A percentile compares a stretch with the other conserved stretches of the same genome.
Evolutionary conservation across 176 grass and related monocot genomes (phyloP).

Genomic region (Alopecurus myosuroides): DNA sequence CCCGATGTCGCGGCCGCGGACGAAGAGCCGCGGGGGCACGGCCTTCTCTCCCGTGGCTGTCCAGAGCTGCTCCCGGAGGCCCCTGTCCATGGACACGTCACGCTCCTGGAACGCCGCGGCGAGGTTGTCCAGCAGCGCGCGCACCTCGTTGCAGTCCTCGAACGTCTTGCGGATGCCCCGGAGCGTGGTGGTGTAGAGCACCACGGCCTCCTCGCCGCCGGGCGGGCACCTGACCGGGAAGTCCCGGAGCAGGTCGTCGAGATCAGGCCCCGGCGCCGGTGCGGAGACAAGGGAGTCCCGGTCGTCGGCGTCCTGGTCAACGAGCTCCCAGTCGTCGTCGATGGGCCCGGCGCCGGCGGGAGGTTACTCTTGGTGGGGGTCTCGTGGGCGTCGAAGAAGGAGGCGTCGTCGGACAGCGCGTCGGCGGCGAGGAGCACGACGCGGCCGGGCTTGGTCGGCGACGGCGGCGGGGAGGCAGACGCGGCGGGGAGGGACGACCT

Average conservation of each 20-base stretch:
- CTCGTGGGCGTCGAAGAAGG: constrained; percentile 34
- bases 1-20: constrained; percentile 57
- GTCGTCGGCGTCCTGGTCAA: background rate
- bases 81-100: constrained; percentile 85
- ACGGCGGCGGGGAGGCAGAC: constrained; percentile 29
- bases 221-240: constrained; percentile 56
- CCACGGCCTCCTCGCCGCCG: constrained; percentile 28
- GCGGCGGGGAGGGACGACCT: constrained; percentile 16
- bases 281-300: background rate
- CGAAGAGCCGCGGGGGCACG: constrained; percentile 69
- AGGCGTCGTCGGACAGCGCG: constrained; percentile 30
- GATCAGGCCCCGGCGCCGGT: background rate
- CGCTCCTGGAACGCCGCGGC: constrained; percentile 59
- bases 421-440: constrained; percentile 16
- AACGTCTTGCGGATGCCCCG: constrained; percentile 71
- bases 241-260: constrained; percentile 2
- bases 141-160: constrained; percentile 61
- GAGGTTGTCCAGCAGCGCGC: constrained; percentile 56
- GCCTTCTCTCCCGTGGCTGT: constrained; percentile 34
- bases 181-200: constrained; percentile 75
- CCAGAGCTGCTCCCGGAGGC: constrained; percentile 67
- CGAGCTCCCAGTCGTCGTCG: constrained; percentile 16
- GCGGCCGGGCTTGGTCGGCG: constrained; percentile 22
- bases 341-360: background rate
- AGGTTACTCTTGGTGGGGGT: constrained; percentile 10